Evolutionary conservation across 2,329 filamentous ascomycete species (phyloP).

Genomic region (Neoscytalidium dimidiatum): DNA sequence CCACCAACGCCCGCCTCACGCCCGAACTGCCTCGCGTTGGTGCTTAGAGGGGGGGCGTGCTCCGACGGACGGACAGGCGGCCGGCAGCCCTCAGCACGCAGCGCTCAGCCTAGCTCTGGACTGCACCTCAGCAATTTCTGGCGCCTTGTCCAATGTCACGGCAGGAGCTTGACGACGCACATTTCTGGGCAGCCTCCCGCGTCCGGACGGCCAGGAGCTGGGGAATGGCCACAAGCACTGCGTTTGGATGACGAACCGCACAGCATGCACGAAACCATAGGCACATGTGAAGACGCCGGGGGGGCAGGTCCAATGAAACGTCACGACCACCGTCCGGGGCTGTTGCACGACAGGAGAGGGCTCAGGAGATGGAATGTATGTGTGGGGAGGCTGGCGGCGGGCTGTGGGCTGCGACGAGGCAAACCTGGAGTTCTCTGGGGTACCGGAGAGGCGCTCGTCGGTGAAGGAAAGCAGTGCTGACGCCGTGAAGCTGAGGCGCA

Average conservation of each 20-base stretch:
- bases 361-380: slow-evolving; percentile 15
- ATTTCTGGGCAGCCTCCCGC: slow-evolving; percentile 2
- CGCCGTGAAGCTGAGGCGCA: slow-evolving; percentile 16
- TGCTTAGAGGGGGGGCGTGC: not conserved
- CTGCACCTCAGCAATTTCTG: not conserved
- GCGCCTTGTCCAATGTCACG: not conserved
- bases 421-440: slow-evolving; percentile 5
- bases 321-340: not conserved
- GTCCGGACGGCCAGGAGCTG: slow-evolving; percentile 5
- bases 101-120: not conserved
- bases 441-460: not conserved
- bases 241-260: slow-evolving; percentile 10
- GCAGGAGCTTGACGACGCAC: not conserved
- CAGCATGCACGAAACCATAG: slow-evolving; percentile 5
- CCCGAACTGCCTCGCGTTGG: not conserved
- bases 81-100: not conserved
- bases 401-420: not conserved
- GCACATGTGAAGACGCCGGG: slow-evolving; percentile 15
- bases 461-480: slow-evolving; percentile 5
- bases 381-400: not conserved
- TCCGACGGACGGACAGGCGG: not conserved
- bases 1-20: not conserved
- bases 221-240: not conserved
- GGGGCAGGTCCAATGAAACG: slow-evolving; percentile 6
- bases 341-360: slow-evolving; percentile 16